phyloP scores from a whole-genome alignment of 805 yeast species.

The Wickerhamiella australiensis region DNA sequence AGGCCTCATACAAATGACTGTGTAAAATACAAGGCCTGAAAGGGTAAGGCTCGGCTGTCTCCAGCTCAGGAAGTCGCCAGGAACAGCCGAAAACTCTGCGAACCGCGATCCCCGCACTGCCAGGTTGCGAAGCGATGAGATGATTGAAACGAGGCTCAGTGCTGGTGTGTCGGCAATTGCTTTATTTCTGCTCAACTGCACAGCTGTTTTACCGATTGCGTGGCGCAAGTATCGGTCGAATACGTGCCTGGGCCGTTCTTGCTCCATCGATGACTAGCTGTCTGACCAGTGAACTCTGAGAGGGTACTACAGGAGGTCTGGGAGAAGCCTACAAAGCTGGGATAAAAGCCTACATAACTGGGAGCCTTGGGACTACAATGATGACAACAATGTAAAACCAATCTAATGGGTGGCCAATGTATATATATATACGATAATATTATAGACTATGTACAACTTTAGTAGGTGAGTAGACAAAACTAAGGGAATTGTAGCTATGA shows the following conservation, averaged over 20 bases:
- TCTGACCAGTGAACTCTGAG: too few species aligned
- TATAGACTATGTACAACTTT: too few species aligned
- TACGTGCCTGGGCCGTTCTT: not conserved
- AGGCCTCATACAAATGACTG: slow-evolving; percentile 62
- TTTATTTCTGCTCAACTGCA: not conserved
- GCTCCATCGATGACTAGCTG: not conserved
- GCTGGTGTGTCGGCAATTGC: slow-evolving; percentile 1
- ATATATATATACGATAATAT: too few species aligned
- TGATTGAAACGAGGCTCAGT: slow-evolving; percentile 7
- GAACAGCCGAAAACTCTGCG: not conserved
- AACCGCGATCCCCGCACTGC: slow-evolving; percentile 6
- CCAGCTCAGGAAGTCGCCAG: slow-evolving; percentile 61
- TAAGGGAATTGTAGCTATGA: too few species aligned
- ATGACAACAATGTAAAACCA: too few species aligned
- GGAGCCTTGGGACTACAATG: too few species aligned
- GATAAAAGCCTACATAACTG: too few species aligned
- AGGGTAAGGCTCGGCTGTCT: slow-evolving; percentile 59
- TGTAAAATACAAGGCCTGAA: slow-evolving; percentile 43
- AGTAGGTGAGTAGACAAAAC: too few species aligned
- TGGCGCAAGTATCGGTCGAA: slow-evolving; percentile 4
- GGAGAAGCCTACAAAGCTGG: too few species aligned
- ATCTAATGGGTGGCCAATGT: too few species aligned
- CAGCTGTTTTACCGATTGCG: slow-evolving; percentile 3
- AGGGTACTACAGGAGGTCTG: too few species aligned
- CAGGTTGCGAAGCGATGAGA: slow-evolving; percentile 7